Percentiles rank a stretch among this genome's conserved stretches.
Evolutionary conservation across 2,329 filamentous ascomycete species (phyloP).

Genomic region (Cladosporium sp.): DNA sequence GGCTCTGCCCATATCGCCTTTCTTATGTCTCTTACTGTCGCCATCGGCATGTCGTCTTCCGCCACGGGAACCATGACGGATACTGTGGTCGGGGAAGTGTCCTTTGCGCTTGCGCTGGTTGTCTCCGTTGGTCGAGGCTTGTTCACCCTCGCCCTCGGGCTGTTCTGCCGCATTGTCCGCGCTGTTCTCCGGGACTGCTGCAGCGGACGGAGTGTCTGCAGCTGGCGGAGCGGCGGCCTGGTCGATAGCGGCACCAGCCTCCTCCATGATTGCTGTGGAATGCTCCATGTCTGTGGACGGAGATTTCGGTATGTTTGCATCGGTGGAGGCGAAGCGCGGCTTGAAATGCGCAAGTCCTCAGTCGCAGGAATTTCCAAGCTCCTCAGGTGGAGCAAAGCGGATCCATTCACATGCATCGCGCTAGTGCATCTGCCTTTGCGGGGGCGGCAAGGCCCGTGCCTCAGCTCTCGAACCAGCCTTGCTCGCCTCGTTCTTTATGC

Average conservation of each 20-base stretch:
- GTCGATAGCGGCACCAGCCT: conserved; percentile 21
- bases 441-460: background rate
- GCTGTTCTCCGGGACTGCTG: conserved; percentile 1
- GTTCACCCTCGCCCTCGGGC: conserved; percentile 10
- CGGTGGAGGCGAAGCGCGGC: background rate
- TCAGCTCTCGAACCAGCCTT: background rate
- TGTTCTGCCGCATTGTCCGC: background rate
- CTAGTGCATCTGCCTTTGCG: background rate
- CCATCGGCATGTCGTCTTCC: conserved; percentile 19
- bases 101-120: conserved; percentile 24
- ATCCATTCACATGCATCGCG: conserved; percentile 1
- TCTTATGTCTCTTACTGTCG: conserved; percentile 44
- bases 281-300: conserved; percentile 25
- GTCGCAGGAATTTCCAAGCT: conserved; percentile 11
- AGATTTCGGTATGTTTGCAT: conserved; percentile 13
- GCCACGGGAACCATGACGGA: conserved; percentile 18
- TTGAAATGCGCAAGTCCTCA: too few relatives aligned
- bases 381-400: background rate
- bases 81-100: conserved; percentile 21
- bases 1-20: conserved; percentile 59
- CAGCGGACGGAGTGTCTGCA: conserved; percentile 3
- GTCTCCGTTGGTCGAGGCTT: conserved; percentile 11
- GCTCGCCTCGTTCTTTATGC: conserved; percentile 1
- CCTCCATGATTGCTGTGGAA: conserved; percentile 27
- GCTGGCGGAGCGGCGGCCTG: conserved; percentile 13